phyloP scores from a whole-genome alignment of 1,139 yeast genomes.

The Suhomyces terraborum region DNA sequence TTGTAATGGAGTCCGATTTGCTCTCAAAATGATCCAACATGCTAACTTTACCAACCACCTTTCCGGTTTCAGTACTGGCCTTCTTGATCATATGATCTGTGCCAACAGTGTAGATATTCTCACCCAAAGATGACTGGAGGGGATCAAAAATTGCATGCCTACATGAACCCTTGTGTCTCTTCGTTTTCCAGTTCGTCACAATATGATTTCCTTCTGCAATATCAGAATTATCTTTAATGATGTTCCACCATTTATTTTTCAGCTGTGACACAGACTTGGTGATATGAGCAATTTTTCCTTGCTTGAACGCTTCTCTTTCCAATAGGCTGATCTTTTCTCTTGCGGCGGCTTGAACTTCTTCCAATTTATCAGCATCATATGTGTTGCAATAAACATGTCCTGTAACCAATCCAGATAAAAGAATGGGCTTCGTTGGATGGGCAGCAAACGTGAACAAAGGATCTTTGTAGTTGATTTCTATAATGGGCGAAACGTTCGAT shows the following conservation, averaged over 20 bases:
- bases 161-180: constrained; percentile 88
- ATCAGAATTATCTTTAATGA: constrained; percentile 38
- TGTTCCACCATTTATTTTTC: constrained; percentile 53
- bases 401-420: constrained; percentile 74
- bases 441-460: constrained; percentile 79
- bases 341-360: constrained; percentile 30
- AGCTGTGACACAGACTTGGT: constrained; percentile 41
- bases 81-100: constrained; percentile 78
- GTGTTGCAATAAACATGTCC: constrained; percentile 67
- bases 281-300: constrained; percentile 31
- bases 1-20: constrained; percentile 51
- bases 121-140: constrained; percentile 48
- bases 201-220: constrained; percentile 34
- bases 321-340: constrained; percentile 22
- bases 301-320: constrained; percentile 31
- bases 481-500: constrained; percentile 49
- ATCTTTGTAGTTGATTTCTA: constrained; percentile 53
- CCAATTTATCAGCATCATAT: constrained; percentile 53
- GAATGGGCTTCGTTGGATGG: constrained; percentile 70
- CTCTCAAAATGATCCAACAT: constrained; percentile 29
- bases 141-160: constrained; percentile 71
- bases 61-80: constrained; percentile 73
- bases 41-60: constrained; percentile 60
- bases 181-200: constrained; percentile 73
- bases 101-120: constrained; percentile 67